Base-by-base conservation (phyloP, 192 early-diverging fungal genomes). In the Mortierella claussenii region DNA sequence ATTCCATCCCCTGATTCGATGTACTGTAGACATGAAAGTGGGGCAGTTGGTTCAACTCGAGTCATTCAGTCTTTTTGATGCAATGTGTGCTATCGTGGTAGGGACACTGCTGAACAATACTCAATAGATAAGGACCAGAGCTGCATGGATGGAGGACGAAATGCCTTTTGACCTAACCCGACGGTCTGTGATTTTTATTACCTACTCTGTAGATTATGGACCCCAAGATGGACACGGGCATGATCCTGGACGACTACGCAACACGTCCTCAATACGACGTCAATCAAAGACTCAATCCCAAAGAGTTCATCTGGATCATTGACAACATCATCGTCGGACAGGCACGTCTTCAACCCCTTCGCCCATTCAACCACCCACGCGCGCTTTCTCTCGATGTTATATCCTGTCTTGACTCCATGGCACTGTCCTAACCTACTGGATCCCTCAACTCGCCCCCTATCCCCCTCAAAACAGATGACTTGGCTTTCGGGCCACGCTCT, bases 171-270 rank as follows among this genome's bases (percentile, higher is more conserved):
- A n/a, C n/a, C n/a, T n/a, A n/a, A n/a, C n/a, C n/a, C n/a, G n/a
- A n/a, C n/a, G n/a, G n/a, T n/a, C n/a, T n/a, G n/a, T n/a, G n/a
- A n/a, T n/a, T n/a, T n/a, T n/a, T n/a, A n/a, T n/a, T n/a, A n/a
- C n/a, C n/a, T n/a, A n/a, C n/a, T n/a, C n/a, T n/a, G n/a, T 65
- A 89, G 78, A 86, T 89, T 26, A 87, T 86, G 83, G 84, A 88
- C 65, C 85, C 87, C 15, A 82, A 85, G 37, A 86, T 88, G 87
- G 87, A 88, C 40, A 88, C 85, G 5, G 85, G 87, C 12, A 88
- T 88, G 83, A 55, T 82, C 11, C 30, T 86, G 9, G 68, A 81
- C 32, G 82, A 81, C 13, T 69, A 70, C 55, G 52, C 55, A 1
- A 71, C 64, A 6, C 68, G 60, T 18, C 65, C 65, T 18, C 60